These are phyloP conservation scores for Solanum pimpinellifolium DNA, from an alignment of 257 asterid species.

Conservation along the genomic window DNA sequence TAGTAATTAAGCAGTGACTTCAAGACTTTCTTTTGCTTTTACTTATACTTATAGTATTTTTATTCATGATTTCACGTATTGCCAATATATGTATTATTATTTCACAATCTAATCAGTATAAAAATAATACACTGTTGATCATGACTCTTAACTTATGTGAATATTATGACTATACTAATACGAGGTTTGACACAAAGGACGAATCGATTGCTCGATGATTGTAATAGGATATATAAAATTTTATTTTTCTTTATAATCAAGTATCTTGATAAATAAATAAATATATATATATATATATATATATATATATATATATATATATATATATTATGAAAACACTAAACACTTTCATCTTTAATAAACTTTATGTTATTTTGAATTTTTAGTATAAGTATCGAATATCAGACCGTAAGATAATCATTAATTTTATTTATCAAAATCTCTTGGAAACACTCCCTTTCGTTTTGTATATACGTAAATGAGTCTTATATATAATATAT, in stretches of 20 bases:
- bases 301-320: too few species aligned
- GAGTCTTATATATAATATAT: background rate
- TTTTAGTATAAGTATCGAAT: background rate
- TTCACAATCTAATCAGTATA: background rate
- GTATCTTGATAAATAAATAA: too few species aligned
- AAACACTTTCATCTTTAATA: background rate
- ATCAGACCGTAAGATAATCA: background rate
- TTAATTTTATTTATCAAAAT: too few species aligned
- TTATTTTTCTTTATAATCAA: background rate
- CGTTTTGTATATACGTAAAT: background rate
- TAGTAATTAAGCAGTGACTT: background rate
- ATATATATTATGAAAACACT: too few species aligned
- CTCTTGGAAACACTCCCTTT: background rate
- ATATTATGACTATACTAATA: background rate
- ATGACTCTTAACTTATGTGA: background rate
- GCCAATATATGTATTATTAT: background rate
- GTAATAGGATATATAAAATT: background rate
- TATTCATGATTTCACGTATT: background rate
- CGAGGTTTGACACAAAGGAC: background rate
- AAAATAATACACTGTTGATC: background rate
- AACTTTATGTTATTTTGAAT: background rate
- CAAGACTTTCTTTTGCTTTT: background rate
- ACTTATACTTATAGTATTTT: background rate
- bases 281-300: too few species aligned
- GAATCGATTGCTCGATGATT: background rate